Conservation (phyloP, 2,329 filamentous ascomycete genomes). For the Calonectria pseudoreteaudii region DNA sequence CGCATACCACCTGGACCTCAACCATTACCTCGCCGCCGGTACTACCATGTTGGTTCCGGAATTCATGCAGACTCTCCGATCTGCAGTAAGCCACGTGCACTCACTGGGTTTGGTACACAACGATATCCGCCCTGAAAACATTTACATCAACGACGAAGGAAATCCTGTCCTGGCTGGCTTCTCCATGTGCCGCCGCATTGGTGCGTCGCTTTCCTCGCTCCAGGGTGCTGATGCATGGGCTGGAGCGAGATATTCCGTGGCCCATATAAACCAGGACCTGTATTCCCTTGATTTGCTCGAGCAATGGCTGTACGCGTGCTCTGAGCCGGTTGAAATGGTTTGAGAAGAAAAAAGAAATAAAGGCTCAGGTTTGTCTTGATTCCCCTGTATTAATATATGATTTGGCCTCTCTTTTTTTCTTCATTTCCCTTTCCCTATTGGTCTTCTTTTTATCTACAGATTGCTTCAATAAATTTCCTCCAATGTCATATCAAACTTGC, state of each 20-base stretch:
- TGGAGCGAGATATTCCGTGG: neutral
- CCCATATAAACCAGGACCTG: neutral
- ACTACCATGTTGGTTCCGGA: neutral
- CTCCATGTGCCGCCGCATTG: constrained; percentile 2
- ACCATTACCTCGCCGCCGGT: constrained; percentile 25
- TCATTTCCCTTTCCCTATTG: neutral
- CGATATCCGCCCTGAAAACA: neutral
- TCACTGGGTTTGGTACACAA: neutral
- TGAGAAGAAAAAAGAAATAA: neutral
- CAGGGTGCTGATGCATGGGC: neutral
- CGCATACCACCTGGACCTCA: constrained; percentile 26
- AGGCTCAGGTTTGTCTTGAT: neutral
- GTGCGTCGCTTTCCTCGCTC: neutral
- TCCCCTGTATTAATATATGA: neutral
- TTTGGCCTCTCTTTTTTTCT: neutral
- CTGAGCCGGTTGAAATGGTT: neutral
- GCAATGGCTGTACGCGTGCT: neutral
- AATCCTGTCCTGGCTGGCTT: neutral
- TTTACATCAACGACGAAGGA: neutral
- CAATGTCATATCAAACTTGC: neutral
- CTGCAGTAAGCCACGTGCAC: neutral
- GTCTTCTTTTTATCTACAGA: neutral
- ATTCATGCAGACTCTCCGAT: neutral
- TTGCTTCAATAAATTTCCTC: neutral
- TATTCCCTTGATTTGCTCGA: neutral